phyloP scores from a whole-genome alignment of 1,284 basidiomycete genomes.

The Leccinum pachyderme region DNA sequence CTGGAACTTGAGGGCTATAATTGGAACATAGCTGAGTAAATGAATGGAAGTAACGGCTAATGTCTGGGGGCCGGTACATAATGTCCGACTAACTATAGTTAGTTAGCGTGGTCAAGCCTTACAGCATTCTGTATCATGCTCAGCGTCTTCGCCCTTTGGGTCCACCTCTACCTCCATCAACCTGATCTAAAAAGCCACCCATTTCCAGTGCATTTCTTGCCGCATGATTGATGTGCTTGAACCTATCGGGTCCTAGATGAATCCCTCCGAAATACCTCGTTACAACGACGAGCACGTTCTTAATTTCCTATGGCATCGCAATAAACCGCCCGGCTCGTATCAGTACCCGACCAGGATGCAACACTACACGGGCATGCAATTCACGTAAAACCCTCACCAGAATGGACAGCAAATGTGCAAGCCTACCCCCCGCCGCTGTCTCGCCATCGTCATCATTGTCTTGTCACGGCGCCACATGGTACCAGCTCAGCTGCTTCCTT shows the following conservation, averaged over 20 bases:
- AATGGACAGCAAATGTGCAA: slow-evolving; percentile 87
- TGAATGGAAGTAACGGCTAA: background rate
- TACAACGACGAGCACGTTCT: slow-evolving; percentile 82
- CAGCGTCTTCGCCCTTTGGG: slow-evolving; percentile 30
- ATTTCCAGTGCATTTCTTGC: slow-evolving; percentile 82
- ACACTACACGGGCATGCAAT: background rate
- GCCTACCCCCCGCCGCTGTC: slow-evolving; percentile 81
- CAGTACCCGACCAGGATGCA: background rate
- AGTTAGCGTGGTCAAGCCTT: too few relatives aligned
- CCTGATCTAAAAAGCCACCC: slow-evolving; percentile 71
- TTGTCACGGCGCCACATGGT: slow-evolving; percentile 31
- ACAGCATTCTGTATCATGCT: background rate
- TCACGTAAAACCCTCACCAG: slow-evolving; percentile 48
- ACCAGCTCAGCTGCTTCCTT: background rate
- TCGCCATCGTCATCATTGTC: slow-evolving; percentile 96
- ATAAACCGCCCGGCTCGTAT: background rate
- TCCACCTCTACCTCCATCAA: slow-evolving; percentile 18
- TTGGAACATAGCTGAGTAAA: too few relatives aligned
- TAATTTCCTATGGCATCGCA: slow-evolving; percentile 56
- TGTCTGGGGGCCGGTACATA: background rate
- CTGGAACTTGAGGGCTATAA: background rate
- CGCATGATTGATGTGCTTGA: slow-evolving; percentile 91
- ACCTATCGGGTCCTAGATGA: slow-evolving; percentile 83
- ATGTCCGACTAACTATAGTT: background rate
- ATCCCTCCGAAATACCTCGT: slow-evolving; percentile 81